phyloP scores from a whole-genome alignment of 768 basidiomycete species.

The Amyloporia xantha region DNA sequence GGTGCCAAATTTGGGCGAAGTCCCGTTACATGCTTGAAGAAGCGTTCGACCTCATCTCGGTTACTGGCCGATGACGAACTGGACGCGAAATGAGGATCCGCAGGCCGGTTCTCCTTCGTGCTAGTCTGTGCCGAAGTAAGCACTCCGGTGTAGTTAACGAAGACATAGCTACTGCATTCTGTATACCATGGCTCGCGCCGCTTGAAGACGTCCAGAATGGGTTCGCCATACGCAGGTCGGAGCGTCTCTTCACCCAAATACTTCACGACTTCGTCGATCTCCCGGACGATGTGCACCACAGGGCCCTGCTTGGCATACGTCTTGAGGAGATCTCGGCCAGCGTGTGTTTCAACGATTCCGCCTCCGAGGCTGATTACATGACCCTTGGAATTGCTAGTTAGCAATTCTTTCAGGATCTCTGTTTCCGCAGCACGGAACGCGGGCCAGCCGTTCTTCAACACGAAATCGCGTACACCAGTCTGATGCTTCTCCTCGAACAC shows the following conservation, averaged over 20 bases:
- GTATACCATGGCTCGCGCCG: conserved; percentile 83
- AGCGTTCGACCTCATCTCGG: conserved; percentile 64
- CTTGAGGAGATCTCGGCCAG: conserved; percentile 66
- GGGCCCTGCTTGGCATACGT: conserved; percentile 57
- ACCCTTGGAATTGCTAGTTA: conserved; percentile 44
- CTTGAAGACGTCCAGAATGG: conserved; percentile 74
- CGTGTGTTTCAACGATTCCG: conserved; percentile 84
- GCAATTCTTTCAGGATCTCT: conserved; percentile 58
- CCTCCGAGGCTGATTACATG: conserved; percentile 91
- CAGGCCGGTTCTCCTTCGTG: conserved; percentile 7
- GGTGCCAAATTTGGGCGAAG: conserved; percentile 54
- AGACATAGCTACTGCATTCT: conserved; percentile 77
- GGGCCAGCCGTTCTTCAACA: conserved; percentile 79
- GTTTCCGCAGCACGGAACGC: conserved; percentile 83
- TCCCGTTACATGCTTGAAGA: conserved; percentile 86
- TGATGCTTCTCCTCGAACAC: conserved; percentile 63
- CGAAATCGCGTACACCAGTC: conserved; percentile 65
- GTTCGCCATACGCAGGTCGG: conserved; percentile 86
- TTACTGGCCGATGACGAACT: conserved; percentile 15
- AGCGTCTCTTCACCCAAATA: conserved; percentile 73
- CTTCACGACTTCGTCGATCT: conserved; percentile 71
- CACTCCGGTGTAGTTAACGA: conserved; percentile 62
- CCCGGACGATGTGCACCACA: conserved; percentile 81
- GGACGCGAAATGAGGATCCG: conserved; percentile 2
- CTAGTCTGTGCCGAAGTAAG: conserved; percentile 5